These are phyloP conservation scores for Talaromyces sp. DNA, from an alignment of 2,329 filamentous ascomycete genomes.

Conservation along the genomic window DNA sequence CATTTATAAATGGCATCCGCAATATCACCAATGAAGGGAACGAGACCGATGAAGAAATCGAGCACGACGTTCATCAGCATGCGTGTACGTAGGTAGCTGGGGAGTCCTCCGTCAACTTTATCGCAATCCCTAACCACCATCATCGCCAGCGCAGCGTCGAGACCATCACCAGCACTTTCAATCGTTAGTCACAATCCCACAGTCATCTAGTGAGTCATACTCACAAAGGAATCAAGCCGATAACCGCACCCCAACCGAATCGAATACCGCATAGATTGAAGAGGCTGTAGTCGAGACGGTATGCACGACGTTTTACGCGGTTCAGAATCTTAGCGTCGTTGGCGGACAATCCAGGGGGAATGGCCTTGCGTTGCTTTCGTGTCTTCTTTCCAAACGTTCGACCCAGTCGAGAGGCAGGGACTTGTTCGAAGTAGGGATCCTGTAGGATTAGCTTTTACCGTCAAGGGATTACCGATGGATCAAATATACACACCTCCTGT, in stretches of 20 bases:
- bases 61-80: constrained; percentile 77
- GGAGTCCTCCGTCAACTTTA: constrained; percentile 72
- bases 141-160: constrained; percentile 70
- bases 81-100: constrained; percentile 52
- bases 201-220: constrained; percentile 34
- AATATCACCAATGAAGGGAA: constrained; percentile 51
- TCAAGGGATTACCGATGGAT: not conserved
- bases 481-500: constrained; percentile 33
- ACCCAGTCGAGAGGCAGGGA: constrained; percentile 68
- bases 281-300: constrained; percentile 77
- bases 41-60: constrained; percentile 48
- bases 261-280: constrained; percentile 77
- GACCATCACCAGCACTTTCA: constrained; percentile 66
- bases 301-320: constrained; percentile 79
- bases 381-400: constrained; percentile 65
- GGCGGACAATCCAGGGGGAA: constrained; percentile 76
- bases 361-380: constrained; percentile 80
- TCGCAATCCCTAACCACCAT: constrained; percentile 71
- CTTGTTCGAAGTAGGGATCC: constrained; percentile 87
- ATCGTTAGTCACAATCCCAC: not conserved
- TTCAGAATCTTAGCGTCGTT: constrained; percentile 80
- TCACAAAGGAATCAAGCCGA: constrained; percentile 78
- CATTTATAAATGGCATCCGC: constrained; percentile 48
- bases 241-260: constrained; percentile 85
- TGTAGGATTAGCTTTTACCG: constrained; percentile 36